Evolutionary conservation across 1,139 yeast species (phyloP), one percentile per base, ranked within the genome.

Genomic region (Blastobotrys raffinosifermentans): DNA sequence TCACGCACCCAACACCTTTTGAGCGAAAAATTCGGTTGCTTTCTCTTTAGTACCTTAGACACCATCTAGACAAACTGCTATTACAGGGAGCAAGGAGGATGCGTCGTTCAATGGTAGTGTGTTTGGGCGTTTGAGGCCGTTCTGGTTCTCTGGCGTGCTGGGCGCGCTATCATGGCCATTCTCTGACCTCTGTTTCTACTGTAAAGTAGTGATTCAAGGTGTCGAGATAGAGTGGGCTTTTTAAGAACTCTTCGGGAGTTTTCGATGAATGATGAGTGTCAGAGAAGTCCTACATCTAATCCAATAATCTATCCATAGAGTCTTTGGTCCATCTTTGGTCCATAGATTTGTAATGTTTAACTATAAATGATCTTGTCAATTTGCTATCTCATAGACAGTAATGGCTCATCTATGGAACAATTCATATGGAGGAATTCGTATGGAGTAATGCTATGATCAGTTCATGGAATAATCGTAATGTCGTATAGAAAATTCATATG

Each of bases 201-300:
- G 19, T 41, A 36, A 36, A 26, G 40, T 34, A 37, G 63, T 59
- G 72, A 67, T 67, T 57, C 60, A 54, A 57, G 66, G 58, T 57
- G 73, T 73, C 70, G 40, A 69, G 71, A 71, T 35, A 46, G 58
- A 45, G 37, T 55, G 58, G 65, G 58, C 60, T 67, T 61, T 63
- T 61, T 72, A 73, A 73, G 79, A 73, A 72, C 78, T 67, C 73
- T 64, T 59, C 67, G 65, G 76, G 77, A 70, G 59, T 51, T 38
- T 35, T 39, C 53, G 49, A 52, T 61, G 77, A 72, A 58, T 62
- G 67, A 60, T 55, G 75, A 67, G 79, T 73, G 79, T 73, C 79
- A 73, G 78, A 70, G 69, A 65, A 61, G 64, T 59, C 63, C 67
- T 45, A 73, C 68, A 73, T 66, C 37, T 32, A 10, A n/a, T n/a